phyloP scores from a whole-genome alignment of 257 asterid genomes.

The Nicotiana noctiflora region DNA sequence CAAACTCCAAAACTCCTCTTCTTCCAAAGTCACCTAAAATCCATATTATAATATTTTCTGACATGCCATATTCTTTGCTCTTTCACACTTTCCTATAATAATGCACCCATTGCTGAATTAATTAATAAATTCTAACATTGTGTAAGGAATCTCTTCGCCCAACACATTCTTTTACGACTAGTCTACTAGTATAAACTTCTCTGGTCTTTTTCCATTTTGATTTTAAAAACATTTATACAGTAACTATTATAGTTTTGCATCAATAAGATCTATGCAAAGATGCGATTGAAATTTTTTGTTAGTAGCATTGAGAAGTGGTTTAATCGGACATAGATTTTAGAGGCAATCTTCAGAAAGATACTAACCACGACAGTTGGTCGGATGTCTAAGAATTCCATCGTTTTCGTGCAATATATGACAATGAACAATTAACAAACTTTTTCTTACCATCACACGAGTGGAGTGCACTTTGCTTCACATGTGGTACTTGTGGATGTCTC shows the following conservation, averaged over 20 bases:
- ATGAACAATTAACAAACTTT: background rate
- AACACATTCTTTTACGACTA: background rate
- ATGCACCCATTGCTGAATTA: background rate
- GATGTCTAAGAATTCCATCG: constrained; percentile 1
- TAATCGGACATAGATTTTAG: constrained; percentile 30
- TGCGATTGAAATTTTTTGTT: background rate
- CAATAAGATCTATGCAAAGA: background rate
- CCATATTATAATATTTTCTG: constrained; percentile 4
- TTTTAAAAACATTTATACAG: background rate
- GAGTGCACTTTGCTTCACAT: background rate
- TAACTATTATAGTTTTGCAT: background rate
- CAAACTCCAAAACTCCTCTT: constrained; percentile 23
- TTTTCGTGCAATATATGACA: background rate
- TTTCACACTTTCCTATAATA: constrained; percentile 8
- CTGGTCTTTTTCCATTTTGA: background rate
- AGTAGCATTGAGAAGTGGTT: background rate
- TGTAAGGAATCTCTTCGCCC: constrained; percentile 10
- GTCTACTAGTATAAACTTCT: background rate
- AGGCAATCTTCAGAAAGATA: constrained; percentile 39
- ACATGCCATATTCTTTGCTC: constrained; percentile 18
- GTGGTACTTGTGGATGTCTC: constrained; percentile 9
- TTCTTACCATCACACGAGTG: constrained; percentile 7
- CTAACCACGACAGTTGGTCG: constrained; percentile 38
- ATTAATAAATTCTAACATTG: background rate
- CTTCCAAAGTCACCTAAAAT: constrained; percentile 32